Evolutionary conservation across 108 stramenopile genomes (phyloP).

Genomic region (Conticribra weissflogii): DNA sequence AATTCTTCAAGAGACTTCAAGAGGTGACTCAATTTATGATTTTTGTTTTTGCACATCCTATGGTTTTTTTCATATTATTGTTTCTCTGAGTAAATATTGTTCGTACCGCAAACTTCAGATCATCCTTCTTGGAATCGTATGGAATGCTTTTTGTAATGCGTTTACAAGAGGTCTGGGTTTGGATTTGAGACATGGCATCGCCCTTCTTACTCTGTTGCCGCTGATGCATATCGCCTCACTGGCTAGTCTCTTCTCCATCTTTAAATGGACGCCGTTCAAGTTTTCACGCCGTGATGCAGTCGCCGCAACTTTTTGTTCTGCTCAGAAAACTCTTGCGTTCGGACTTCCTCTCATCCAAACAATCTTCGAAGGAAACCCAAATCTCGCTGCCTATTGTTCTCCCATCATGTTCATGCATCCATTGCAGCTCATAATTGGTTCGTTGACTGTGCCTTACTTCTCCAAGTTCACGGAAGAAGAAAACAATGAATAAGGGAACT

Average conservation of each 20-base stretch:
- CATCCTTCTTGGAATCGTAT: constrained; percentile 87
- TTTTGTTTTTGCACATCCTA: no score
- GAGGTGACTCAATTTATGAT: no score
- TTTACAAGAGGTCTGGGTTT: constrained; percentile 80
- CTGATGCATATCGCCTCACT: constrained; percentile 70
- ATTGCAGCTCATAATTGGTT: constrained; percentile 84
- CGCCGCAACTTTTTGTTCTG: constrained; percentile 80
- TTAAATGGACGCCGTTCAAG: constrained; percentile 44
- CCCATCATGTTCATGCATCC: constrained; percentile 94
- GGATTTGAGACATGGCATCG: constrained; percentile 53
- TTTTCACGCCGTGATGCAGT: constrained; percentile 64
- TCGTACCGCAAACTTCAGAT: no score
- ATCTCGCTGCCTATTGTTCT: constrained; percentile 84
- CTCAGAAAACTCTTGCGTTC: constrained; percentile 93
- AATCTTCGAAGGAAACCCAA: constrained; percentile 84
- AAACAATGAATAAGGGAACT: neutral
- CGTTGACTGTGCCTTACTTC: constrained; percentile 54
- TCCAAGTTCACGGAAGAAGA: constrained; percentile 19
- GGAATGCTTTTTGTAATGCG: constrained; percentile 93
- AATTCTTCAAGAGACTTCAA: constrained; percentile 79
- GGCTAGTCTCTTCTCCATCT: constrained; percentile 52
- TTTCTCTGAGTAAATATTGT: no score
- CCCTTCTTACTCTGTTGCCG: constrained; percentile 66
- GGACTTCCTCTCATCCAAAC: constrained; percentile 90
- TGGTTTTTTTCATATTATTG: no score